These are phyloP conservation scores for Halophytophthora polymorphica DNA, from an alignment of 352 stramenopile species.

Conservation along the genomic window DNA sequence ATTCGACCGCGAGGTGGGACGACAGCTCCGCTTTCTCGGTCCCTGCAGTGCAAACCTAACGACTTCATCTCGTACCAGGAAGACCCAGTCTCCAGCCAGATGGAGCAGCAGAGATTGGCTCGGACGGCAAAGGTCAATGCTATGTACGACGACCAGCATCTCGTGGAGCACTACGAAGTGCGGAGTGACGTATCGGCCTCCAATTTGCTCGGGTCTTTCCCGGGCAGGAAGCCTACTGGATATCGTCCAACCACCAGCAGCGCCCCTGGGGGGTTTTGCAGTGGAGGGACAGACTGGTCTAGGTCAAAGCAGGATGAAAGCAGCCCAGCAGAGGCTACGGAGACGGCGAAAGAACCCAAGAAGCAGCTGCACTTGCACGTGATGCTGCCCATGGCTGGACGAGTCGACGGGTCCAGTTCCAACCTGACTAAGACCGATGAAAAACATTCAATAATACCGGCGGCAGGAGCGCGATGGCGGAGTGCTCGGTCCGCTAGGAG, in stretches of 20 bases:
- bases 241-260: neutral
- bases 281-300: neutral
- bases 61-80: constrained; percentile 1
- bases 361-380: constrained; percentile 3
- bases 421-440: neutral
- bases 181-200: constrained; percentile 13
- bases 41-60: neutral
- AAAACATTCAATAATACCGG: neutral
- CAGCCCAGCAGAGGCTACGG: constrained; percentile 3
- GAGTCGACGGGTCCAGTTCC: neutral
- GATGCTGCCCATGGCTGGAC: constrained; percentile 2
- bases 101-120: neutral
- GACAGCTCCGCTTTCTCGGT: neutral
- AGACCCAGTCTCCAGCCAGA: neutral
- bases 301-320: constrained; percentile 15
- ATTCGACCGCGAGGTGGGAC: neutral
- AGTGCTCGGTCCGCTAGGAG: neutral
- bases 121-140: constrained; percentile 12
- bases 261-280: no score
- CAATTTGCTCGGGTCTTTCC: constrained; percentile 41
- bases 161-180: constrained; percentile 45
- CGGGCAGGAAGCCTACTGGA: constrained; percentile 12
- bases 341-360: neutral
- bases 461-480: constrained; percentile 3
- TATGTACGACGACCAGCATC: constrained; percentile 26